These are phyloP conservation scores for Vitis cinerea DNA, from an alignment of 164 flowering plant genomes.

Conservation along the genomic window DNA sequence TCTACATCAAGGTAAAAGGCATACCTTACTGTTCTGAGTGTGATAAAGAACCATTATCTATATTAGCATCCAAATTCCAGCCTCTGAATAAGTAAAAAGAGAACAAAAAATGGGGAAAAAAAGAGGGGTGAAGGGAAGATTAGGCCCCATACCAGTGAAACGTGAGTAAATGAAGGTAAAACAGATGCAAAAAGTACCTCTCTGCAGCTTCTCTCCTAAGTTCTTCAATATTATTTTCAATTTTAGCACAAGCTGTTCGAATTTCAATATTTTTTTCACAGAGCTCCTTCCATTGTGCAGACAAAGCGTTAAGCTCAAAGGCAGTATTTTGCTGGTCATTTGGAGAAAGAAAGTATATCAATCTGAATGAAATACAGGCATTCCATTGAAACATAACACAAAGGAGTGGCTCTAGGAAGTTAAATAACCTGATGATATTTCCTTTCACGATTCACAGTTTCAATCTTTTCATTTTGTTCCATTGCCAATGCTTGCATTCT, in stretches of 20 bases:
- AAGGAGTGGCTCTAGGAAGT: background rate
- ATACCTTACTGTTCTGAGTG: slow-evolving; percentile 34
- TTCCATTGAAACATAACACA: background rate
- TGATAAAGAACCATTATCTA: slow-evolving; percentile 40
- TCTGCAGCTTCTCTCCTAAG: slow-evolving; percentile 65
- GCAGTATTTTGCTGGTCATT: slow-evolving; percentile 86
- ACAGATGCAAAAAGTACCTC: slow-evolving; percentile 38
- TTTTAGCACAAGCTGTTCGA: slow-evolving; percentile 63
- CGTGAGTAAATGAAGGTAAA: slow-evolving; percentile 1
- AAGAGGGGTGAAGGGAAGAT: too few species aligned
- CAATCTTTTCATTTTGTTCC: slow-evolving; percentile 70
- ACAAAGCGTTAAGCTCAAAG: slow-evolving; percentile 74
- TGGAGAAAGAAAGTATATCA: slow-evolving; percentile 1
- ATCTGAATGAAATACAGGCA: slow-evolving; percentile 7
- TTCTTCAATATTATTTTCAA: slow-evolving; percentile 57
- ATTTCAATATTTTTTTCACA: slow-evolving; percentile 85
- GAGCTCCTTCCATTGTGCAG: slow-evolving; percentile 87
- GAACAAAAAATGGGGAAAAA: too few species aligned
- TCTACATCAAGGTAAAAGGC: background rate
- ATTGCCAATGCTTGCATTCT: slow-evolving; percentile 74
- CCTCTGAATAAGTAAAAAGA: slow-evolving; percentile 38
- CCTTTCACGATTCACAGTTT: slow-evolving; percentile 84
- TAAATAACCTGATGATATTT: slow-evolving; percentile 86
- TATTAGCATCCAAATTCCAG: slow-evolving; percentile 56
- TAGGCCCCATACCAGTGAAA: slow-evolving; percentile 9